A percentile compares a stretch with the other conserved stretches of the same genome.
Evolutionary conservation across 805 yeast genomes (phyloP).

Genomic region (Saccharomyces jurei): DNA sequence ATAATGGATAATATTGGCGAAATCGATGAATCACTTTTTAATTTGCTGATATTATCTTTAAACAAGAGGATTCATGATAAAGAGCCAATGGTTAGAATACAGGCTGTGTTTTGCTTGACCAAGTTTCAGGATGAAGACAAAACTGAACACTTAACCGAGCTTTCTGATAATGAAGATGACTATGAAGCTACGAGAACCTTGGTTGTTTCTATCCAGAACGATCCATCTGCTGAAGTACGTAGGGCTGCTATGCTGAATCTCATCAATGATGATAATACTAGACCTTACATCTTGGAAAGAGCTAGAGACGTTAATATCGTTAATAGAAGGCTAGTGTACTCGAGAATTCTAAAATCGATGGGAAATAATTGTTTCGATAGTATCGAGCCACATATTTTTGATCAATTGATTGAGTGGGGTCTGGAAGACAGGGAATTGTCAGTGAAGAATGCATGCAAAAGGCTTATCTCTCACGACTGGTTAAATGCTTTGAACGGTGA

Average conservation of each 20-base stretch:
- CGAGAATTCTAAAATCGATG: slow-evolving; percentile 58
- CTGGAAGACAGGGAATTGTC: slow-evolving; percentile 72
- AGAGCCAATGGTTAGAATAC: slow-evolving; percentile 72
- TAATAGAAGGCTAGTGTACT: slow-evolving; percentile 65
- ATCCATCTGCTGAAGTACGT: slow-evolving; percentile 81
- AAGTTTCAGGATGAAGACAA: slow-evolving; percentile 60
- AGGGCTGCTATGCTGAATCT: slow-evolving; percentile 73
- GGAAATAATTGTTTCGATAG: slow-evolving; percentile 45
- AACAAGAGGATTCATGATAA: slow-evolving; percentile 61
- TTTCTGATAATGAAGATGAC: slow-evolving; percentile 21
- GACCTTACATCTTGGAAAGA: slow-evolving; percentile 60
- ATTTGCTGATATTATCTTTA: slow-evolving; percentile 51
- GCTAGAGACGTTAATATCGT: slow-evolving; percentile 71
- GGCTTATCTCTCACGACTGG: slow-evolving; percentile 70
- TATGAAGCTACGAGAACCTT: slow-evolving; percentile 40
- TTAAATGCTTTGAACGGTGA: slow-evolving; percentile 59
- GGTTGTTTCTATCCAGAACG: slow-evolving; percentile 55
- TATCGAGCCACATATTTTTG: slow-evolving; percentile 41
- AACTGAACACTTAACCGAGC: slow-evolving; percentile 18
- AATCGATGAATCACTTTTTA: slow-evolving; percentile 64
- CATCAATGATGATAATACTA: slow-evolving; percentile 44
- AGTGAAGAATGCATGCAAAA: slow-evolving; percentile 64
- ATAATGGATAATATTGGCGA: slow-evolving; percentile 66
- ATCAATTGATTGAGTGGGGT: slow-evolving; percentile 72
- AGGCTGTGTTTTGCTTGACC: slow-evolving; percentile 73